Evolutionary conservation across 2,329 filamentous ascomycete genomes (phyloP), one percentile per base, ranked within the genome.

Genomic region (Verticillium alfalfae): DNA sequence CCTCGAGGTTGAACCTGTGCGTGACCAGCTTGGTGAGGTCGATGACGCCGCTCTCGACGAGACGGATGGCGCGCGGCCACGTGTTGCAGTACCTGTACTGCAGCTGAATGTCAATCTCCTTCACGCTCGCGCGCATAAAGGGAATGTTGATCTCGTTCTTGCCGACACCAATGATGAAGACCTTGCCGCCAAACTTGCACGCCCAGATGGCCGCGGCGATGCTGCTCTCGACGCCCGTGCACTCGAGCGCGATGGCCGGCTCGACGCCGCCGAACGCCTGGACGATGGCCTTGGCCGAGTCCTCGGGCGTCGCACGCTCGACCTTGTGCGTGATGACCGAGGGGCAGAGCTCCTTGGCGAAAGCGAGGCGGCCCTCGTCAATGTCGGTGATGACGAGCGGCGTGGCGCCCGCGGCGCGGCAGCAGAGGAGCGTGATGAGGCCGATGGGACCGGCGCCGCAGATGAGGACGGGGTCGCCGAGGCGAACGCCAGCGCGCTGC

Each of bases 11-110:
- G 78, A 90, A 97, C 18, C 92, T 84, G 80, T 98, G 94, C 49
- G 94, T 97, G 57, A 97, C 92, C 64, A 98, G 79, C 76, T 86
- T 90, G 69, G 84, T 84, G 72, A 97, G 79, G 72, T 96, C 87
- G 69, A 98, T 85, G 4, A 97, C 85, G 2, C 92, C 92, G 72
- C 88, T 92, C 80, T 92, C 86, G 41, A 98, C 84, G 66, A 98
- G 80, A 57, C 93, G 86, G 68, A 98, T 97, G 54, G 95, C 94
- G 65, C 92, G 86, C 38, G 94, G 95, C 94, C 94, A 98, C 26
- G 92, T 97, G 80, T 98, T 97, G 79, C 85, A 86, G 81, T 98
- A 98, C 64, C 95, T 87, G 81, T 98, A 98, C 80, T 98, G 94
- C 76, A 97, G 95, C 79, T 96, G 92, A 64, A 98, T 81, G 77